Conservation (phyloP, 2,329 filamentous ascomycete species). For the Fusarium acutatum region DNA sequence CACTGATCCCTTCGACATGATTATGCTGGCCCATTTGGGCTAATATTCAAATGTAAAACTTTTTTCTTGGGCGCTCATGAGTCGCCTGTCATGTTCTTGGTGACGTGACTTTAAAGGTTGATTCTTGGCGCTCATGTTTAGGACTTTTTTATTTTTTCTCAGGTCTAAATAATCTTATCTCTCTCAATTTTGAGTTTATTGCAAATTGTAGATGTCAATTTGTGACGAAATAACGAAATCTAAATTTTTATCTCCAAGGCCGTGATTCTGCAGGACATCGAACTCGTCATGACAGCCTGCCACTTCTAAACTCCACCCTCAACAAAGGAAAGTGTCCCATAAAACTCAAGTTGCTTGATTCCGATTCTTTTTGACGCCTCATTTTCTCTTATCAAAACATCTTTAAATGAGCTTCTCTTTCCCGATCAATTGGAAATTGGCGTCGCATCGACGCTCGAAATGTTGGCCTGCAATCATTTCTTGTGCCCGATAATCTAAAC, state of each 20-base stretch:
- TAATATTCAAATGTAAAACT: neutral
- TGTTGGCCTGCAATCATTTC: neutral
- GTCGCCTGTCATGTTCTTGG: neutral
- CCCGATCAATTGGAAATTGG: neutral
- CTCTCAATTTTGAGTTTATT: fast-evolving
- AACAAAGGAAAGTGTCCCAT: neutral
- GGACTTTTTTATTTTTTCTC: neutral
- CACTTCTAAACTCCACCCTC: neutral
- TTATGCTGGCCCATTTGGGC: neutral
- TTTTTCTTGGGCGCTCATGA: neutral
- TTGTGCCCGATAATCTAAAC: neutral
- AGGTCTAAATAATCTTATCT: fast-evolving
- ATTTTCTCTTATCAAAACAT: fast-evolving
- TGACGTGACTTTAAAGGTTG: neutral
- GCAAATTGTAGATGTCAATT: fast-evolving
- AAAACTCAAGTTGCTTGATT: fast-evolving
- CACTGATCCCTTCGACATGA: neutral
- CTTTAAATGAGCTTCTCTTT: neutral
- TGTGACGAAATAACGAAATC: fast-evolving
- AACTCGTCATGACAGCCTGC: fast-evolving
- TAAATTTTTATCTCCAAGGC: neutral
- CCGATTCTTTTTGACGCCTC: fast-evolving
- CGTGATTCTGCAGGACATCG: neutral
- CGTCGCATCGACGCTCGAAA: neutral
- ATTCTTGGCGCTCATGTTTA: neutral